Base-by-base conservation (phyloP, 2,329 filamentous ascomycete species). In the Alternaria conjuncta region DNA sequence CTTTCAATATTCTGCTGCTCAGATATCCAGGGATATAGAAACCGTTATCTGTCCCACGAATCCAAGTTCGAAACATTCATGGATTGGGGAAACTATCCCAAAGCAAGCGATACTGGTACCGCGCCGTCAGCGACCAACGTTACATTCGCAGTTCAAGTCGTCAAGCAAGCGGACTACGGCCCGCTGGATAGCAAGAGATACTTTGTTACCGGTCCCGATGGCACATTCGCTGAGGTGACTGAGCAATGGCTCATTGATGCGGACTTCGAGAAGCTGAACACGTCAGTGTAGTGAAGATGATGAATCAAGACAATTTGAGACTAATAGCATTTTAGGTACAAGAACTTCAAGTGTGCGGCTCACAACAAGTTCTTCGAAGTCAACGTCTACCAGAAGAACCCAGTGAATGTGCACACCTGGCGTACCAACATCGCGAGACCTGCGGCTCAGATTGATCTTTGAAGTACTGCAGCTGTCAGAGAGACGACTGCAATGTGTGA, bases 321-420 rank as follows among this genome's bases (percentile, higher is more conserved):
- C 9, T 61, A 10, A 55, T 1, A 23, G 44, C 57, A 15, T 2
- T 20, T 2, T 47, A 85, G 82, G 6, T 84, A 79, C 70, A 85
- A 85, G 73, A 86, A 85, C 66, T 85, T 78, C 76, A 82, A 76
- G 56, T 85, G 83, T 58, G 63, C 57, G 1, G 25, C 3, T 2
- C 82, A 85, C 65, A 78, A 84, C 63, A 82, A 78, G 64, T 85
- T 85, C 73, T 85, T 84, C 64, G 83, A 85, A 64, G 23, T 83
- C 28, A 85, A 85, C 67, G n/a, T 85, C 1, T 85, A 85, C 63
- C 75, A 85, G 72, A 84, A 83, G 64, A 75, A 85, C 66, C 81
- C 83, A 0, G 62, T 81, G 26, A 85, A 84, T 65, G 69, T 49
- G 44, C 83, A 84, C 63, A 82, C 83, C 63, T 85, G 83, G 82